Percentiles rank a stretch among this genome's conserved stretches.
These are phyloP conservation scores for Achaetomium macrosporum DNA, from an alignment of 2,329 filamentous ascomycete genomes.

Conservation along the genomic window DNA sequence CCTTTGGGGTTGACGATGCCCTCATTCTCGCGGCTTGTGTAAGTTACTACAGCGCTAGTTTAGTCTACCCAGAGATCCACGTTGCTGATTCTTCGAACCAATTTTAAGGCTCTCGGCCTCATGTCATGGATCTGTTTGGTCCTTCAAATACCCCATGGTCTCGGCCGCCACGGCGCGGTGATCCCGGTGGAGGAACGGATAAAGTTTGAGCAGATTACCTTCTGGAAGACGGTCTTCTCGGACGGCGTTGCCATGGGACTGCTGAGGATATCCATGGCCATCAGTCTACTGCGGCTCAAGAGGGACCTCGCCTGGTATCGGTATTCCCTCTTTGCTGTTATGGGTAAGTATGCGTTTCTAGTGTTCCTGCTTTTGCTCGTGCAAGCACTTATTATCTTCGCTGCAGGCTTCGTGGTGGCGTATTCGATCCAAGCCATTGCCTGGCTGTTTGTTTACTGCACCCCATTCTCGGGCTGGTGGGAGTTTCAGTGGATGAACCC, in stretches of 20 bases:
- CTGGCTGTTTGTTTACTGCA: constrained; percentile 13
- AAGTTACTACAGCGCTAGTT: neutral
- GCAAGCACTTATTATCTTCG: neutral
- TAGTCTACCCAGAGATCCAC: neutral
- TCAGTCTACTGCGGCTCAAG: constrained; percentile 12
- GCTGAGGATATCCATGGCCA: constrained; percentile 11
- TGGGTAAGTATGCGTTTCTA: neutral
- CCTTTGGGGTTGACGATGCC: constrained; percentile 8
- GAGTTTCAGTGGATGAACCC: constrained; percentile 13
- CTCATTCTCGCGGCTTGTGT: constrained; percentile 1
- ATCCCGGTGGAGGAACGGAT: constrained; percentile 4
- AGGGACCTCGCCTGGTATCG: constrained; percentile 8
- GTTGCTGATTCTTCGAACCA: neutral
- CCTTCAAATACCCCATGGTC: constrained; percentile 7
- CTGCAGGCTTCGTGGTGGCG: constrained; percentile 6
- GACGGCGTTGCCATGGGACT: constrained; percentile 8
- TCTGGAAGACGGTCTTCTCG: constrained; percentile 15
- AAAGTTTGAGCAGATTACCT: constrained; percentile 5
- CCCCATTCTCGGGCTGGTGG: constrained; percentile 11
- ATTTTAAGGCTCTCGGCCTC: neutral
- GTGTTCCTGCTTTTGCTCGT: neutral
- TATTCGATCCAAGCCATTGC: constrained; percentile 8
- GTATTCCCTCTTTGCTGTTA: constrained; percentile 5
- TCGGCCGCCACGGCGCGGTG: constrained; percentile 8
- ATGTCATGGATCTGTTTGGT: constrained; percentile 11